Conservation (phyloP, 306 rosid species). For the Sechiopsis laciniata region DNA sequence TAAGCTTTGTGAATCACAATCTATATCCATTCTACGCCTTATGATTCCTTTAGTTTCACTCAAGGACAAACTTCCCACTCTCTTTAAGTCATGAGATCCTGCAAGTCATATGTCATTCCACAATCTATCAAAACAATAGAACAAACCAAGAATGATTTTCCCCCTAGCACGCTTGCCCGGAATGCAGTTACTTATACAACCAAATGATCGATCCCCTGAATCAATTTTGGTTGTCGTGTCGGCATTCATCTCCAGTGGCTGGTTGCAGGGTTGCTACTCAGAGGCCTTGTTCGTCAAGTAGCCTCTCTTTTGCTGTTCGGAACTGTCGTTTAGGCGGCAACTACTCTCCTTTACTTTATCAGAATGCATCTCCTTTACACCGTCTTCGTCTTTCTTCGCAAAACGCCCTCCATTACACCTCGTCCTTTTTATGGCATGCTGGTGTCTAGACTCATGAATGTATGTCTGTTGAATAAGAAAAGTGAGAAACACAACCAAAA, state of each 20-base stretch:
- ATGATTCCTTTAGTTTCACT: conserved; percentile 7
- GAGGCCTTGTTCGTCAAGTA: conserved; percentile 46
- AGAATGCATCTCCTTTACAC: conserved; percentile 32
- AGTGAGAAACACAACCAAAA: not conserved
- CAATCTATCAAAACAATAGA: conserved; percentile 15
- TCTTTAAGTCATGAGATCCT: conserved; percentile 8
- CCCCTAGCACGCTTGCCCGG: conserved; percentile 59
- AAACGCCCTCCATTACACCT: conserved; percentile 94
- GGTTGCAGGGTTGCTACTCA: conserved; percentile 54
- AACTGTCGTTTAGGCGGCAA: conserved; percentile 42
- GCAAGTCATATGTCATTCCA: not conserved
- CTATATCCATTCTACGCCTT: not conserved
- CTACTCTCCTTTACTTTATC: conserved; percentile 46
- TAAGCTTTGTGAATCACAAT: conserved; percentile 12
- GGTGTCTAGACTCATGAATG: conserved; percentile 96
- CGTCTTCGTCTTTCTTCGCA: conserved; percentile 58
- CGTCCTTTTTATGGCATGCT: conserved; percentile 89
- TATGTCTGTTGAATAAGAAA: conserved; percentile 56
- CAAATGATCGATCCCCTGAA: conserved; percentile 29
- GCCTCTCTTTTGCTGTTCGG: conserved; percentile 55
- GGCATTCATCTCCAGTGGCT: conserved; percentile 46
- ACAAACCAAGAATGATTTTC: conserved; percentile 98
- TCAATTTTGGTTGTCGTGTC: conserved; percentile 24
- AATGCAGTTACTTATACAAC: conserved; percentile 19
- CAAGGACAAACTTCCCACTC: conserved; percentile 11